Base-by-base conservation (phyloP, 176 grass and related monocot species). In the Oryza longistaminata region DNA sequence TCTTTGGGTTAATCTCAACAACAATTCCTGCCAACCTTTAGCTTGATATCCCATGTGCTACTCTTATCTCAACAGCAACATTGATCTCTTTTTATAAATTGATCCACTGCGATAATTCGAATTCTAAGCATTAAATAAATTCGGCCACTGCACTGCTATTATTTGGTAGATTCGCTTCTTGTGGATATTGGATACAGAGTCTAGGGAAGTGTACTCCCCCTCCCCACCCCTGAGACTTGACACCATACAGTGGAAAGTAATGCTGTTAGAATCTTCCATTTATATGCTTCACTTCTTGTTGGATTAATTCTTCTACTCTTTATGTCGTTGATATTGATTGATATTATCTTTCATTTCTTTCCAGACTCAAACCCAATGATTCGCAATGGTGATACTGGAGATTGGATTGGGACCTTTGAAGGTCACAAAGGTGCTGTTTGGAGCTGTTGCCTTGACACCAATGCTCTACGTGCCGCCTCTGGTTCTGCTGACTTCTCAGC, bases 391-490 rank as follows among this genome's bases (percentile, higher is more conserved):
- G 93, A 94, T 73, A 88, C 93, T 49, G 93, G 93, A 85, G 93
- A 94, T 82, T 94, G 93, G 93, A 94, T 94, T 80, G 93, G 93
- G 58, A 94, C 93, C 58, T 94, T 94, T 73, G 87, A 94, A 90
- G 93, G 93, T 61, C 93, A 94, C 75, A 94, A 94, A 74, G 93
- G 93, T 85, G 93, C 93, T 74, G 93, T 94, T 72, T 94, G 93
- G 93, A 94, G 93, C 60, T 90, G 84, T 40, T 40, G 39, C 39
- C 39, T 61, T 90, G 93, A 94, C 78, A 92, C 90, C 31, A 90
- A 90, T 88, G 93, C 90, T 71, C 67, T 92, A 39, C 85, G 85
- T 85, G 93, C 93, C 42, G 93, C 93, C 53, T 90, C 93, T 77
- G 93, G 90, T 48, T 94, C 93, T 22, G 93, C 93, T 80, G 93